Evolutionary conservation across 2,329 filamentous ascomycete genomes (phyloP).

Genomic region (Chaetothyriales sp.): DNA sequence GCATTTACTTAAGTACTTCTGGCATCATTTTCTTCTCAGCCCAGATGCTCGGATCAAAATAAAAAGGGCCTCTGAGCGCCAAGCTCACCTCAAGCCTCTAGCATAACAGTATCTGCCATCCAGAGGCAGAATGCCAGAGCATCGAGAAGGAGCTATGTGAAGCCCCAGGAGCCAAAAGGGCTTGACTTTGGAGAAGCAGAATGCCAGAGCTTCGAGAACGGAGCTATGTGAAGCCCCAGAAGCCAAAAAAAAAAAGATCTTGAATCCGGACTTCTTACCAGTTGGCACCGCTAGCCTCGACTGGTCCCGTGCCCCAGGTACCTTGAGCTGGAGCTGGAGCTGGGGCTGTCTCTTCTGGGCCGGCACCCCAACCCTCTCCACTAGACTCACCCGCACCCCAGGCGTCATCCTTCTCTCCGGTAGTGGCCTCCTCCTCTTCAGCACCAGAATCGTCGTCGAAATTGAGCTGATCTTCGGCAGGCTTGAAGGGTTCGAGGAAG

Average conservation of each 20-base stretch:
- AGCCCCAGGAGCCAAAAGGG: not conserved
- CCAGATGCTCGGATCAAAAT: not conserved
- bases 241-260: not conserved
- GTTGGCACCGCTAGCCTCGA: not conserved
- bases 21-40: not conserved
- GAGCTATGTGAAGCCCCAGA: not conserved
- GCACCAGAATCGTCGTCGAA: conserved; percentile 36
- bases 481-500: conserved; percentile 52
- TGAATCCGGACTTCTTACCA: not conserved
- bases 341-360: not conserved
- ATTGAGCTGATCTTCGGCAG: conserved; percentile 25
- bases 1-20: not conserved
- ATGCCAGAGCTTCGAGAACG: no score
- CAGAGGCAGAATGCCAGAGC: not conserved
- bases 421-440: conserved; percentile 3
- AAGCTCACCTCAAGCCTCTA: not conserved
- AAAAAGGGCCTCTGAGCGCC: not conserved
- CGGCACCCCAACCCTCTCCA: not conserved
- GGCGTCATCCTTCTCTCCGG: not conserved
- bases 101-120: not conserved
- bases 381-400: not conserved
- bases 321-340: not conserved
- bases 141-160: not conserved
- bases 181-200: no score
- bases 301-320: not conserved